Evolutionary conservation across 2,329 filamentous ascomycete species (phyloP).

Genomic region (Aschersonia sp.): DNA sequence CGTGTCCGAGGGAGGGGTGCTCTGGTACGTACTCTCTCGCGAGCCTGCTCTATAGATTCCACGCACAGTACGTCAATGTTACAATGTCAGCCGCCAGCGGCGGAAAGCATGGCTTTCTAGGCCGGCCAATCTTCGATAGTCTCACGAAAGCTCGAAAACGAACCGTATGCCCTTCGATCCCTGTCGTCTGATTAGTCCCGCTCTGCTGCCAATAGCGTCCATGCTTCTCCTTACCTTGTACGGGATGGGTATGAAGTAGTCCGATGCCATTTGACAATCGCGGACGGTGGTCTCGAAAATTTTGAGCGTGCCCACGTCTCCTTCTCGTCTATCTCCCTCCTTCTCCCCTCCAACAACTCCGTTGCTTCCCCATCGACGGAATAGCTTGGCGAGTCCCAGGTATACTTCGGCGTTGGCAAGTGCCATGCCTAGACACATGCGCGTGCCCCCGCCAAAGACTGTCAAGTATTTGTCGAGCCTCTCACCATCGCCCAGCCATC

Average conservation of each 20-base stretch:
- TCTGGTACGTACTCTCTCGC: too few relatives aligned
- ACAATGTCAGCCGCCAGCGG: too few relatives aligned
- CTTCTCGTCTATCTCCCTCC: slow-evolving; percentile 16
- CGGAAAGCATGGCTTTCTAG: neutral
- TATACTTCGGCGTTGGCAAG: slow-evolving; percentile 24
- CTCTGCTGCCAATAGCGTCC: neutral
- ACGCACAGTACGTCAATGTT: too few relatives aligned
- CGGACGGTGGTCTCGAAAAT: slow-evolving; percentile 19
- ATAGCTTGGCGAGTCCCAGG: slow-evolving; percentile 20
- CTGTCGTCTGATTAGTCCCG: slow-evolving; percentile 7
- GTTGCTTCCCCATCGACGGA: slow-evolving; percentile 21
- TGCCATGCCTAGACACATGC: slow-evolving; percentile 21
- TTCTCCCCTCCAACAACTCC: slow-evolving; percentile 15
- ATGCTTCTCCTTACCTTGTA: slow-evolving; percentile 15
- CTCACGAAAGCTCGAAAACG: slow-evolving; percentile 11
- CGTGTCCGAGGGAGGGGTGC: too few relatives aligned
- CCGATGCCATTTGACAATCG: slow-evolving; percentile 21
- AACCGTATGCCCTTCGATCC: slow-evolving; percentile 19
- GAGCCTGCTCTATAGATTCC: too few relatives aligned
- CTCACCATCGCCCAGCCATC: slow-evolving; percentile 18
- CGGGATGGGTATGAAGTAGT: slow-evolving; percentile 24
- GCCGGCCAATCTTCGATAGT: neutral
- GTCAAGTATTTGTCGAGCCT: slow-evolving; percentile 18
- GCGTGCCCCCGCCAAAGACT: slow-evolving; percentile 20
- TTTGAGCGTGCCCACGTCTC: slow-evolving; percentile 18